Evolutionary conservation across 371 early-diverging fungal species (phyloP).

Genomic region (Circinella umbellata): DNA sequence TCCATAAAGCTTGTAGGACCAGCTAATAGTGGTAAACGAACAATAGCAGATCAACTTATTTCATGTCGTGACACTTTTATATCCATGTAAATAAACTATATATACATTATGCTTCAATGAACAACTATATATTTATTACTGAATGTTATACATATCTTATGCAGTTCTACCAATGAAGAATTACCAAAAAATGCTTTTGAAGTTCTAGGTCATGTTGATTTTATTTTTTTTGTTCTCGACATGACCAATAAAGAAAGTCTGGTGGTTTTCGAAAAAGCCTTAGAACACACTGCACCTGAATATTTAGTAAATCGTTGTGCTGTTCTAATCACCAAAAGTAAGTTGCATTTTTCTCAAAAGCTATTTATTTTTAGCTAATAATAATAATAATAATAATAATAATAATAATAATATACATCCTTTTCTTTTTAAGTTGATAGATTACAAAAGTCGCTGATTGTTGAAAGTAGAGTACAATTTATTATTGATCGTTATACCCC

Average conservation of each 20-base stretch:
- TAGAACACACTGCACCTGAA: slow-evolving; percentile 18
- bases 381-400: no score
- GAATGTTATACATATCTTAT: neutral
- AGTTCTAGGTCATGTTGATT: slow-evolving; percentile 26
- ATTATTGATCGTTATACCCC: slow-evolving; percentile 8
- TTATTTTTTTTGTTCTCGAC: slow-evolving; percentile 35
- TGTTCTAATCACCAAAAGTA: slow-evolving; percentile 43
- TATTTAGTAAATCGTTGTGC: slow-evolving; percentile 28
- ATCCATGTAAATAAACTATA: slow-evolving; percentile 29
- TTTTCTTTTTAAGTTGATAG: slow-evolving; percentile 25
- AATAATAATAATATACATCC: no score
- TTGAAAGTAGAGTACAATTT: slow-evolving; percentile 17
- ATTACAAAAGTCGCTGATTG: slow-evolving; percentile 19
- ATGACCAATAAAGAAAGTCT: slow-evolving; percentile 33
- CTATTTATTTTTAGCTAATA: no score
- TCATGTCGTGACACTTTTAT: slow-evolving; percentile 27
- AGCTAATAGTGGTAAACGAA: slow-evolving; percentile 36
- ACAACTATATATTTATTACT: neutral
- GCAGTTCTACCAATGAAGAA: slow-evolving; percentile 19
- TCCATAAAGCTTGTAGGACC: slow-evolving; percentile 37
- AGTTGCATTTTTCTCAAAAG: neutral
- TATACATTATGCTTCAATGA: no score
- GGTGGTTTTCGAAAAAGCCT: slow-evolving; percentile 10
- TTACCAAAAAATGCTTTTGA: slow-evolving; percentile 14
- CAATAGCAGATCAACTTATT: slow-evolving; percentile 33